Percentiles rank a stretch among this genome's conserved stretches.
phyloP scores from a whole-genome alignment of 495 filamentous ascomycete species.

The Achaetomiella virescens region DNA sequence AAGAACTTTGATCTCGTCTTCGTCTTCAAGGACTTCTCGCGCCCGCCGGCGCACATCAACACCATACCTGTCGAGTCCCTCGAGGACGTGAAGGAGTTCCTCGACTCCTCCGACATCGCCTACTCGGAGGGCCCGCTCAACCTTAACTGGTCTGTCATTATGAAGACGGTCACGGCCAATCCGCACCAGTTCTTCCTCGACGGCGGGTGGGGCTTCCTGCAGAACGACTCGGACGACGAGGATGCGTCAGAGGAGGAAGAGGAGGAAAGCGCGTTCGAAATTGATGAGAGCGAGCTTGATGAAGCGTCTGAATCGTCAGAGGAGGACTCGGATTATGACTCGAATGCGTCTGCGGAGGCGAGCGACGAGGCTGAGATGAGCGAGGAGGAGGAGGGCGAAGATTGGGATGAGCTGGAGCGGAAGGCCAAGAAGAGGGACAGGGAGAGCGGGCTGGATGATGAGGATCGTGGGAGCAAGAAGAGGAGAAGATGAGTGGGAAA shows the following conservation, averaged over 20 bases:
- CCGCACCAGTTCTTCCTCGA: constrained; percentile 92
- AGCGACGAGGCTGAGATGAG: constrained; percentile 54
- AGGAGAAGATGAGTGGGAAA: constrained; percentile 29
- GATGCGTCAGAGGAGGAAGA: constrained; percentile 66
- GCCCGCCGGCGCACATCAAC: constrained; percentile 86
- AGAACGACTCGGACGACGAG: constrained; percentile 81
- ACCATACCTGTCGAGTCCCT: constrained; percentile 95
- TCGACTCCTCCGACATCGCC: constrained; percentile 89
- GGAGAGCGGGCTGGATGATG: constrained; percentile 66
- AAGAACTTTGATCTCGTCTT: constrained; percentile 99
- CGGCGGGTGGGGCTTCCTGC: constrained; percentile 92
- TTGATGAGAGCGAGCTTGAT: constrained; percentile 74
- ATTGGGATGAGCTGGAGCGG: constrained; percentile 87
- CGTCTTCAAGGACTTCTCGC: constrained; percentile 92
- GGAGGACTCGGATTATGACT: constrained; percentile 89
- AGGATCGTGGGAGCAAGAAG: constrained; percentile 43
- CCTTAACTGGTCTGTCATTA: constrained; percentile 97
- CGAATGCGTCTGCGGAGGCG: constrained; percentile 74
- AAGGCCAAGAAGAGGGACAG: constrained; percentile 85
- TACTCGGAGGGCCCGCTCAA: constrained; percentile 95
- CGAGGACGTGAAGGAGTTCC: constrained; percentile 95
- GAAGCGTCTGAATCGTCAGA: constrained; percentile 73
- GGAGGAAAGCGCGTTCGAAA: constrained; percentile 89
- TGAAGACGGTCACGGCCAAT: constrained; percentile 95
- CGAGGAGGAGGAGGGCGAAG: constrained; percentile 78